phyloP scores from a whole-genome alignment of 768 basidiomycete species.

The Termitomyces sp. region DNA sequence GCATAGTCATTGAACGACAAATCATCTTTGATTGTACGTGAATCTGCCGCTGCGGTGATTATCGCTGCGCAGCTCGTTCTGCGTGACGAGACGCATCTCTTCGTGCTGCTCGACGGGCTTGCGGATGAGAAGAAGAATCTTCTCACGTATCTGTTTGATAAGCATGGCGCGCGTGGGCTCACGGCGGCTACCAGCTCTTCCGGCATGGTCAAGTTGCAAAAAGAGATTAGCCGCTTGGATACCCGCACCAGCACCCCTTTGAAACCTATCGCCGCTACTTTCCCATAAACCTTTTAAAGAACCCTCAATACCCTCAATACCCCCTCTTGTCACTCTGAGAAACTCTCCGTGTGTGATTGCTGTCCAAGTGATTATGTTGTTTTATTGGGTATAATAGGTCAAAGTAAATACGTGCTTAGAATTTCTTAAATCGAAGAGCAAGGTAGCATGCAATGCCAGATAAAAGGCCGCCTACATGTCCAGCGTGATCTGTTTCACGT shows the following conservation, averaged over 20 bases:
- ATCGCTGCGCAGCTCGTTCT: conserved; percentile 82
- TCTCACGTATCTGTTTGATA: conserved; percentile 85
- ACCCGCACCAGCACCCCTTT: conserved; percentile 73
- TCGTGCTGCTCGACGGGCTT: conserved; percentile 72
- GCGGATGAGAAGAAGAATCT: conserved; percentile 91
- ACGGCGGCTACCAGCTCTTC: conserved; percentile 28
- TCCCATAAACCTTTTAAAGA: neutral
- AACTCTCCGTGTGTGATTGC: conserved; percentile 1
- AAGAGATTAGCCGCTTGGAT: conserved; percentile 78
- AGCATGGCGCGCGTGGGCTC: conserved; percentile 66
- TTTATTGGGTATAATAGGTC: neutral
- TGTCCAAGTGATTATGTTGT: conserved; percentile 1
- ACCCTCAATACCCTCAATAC: neutral
- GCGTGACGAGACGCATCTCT: conserved; percentile 78
- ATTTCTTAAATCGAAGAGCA: conserved; percentile 29
- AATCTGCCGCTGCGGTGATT: conserved; percentile 77
- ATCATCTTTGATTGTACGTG: conserved; percentile 71
- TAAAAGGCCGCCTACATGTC: conserved; percentile 65
- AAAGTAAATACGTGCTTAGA: conserved; percentile 2
- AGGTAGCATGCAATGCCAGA: conserved; percentile 56
- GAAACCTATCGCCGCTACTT: conserved; percentile 15
- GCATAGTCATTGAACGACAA: conserved; percentile 64
- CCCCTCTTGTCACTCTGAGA: neutral
- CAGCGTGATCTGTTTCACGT: conserved; percentile 50
- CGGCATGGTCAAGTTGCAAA: conserved; percentile 67